A percentile compares a stretch with the other conserved stretches of the same genome.
Conservation (phyloP, 2,329 filamentous ascomycete genomes). For the Neoarthrinium moseri region DNA sequence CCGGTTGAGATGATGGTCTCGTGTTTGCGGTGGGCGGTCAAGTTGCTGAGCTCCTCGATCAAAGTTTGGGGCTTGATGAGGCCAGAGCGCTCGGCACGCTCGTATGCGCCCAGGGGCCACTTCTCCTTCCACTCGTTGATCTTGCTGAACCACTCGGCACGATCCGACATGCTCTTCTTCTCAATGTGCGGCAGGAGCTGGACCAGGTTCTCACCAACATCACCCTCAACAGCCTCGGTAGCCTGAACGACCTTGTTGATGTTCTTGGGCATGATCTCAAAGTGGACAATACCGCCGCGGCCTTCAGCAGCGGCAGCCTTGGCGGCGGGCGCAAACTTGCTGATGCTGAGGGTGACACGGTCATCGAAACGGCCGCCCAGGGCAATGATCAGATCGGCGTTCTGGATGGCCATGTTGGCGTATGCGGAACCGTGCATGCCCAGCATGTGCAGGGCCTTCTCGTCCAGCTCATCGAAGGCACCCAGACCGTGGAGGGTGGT, state of each 20-base stretch:
- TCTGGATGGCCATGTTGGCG: conserved; percentile 97
- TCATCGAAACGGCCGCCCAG: conserved; percentile 95
- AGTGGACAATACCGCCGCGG: conserved; percentile 93
- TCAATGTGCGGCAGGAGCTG: conserved; percentile 73
- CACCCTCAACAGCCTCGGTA: conserved; percentile 91
- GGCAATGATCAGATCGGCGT: conserved; percentile 93
- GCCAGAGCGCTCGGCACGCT: conserved; percentile 71
- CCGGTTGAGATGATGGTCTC: conserved; percentile 88
- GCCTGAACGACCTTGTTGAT: conserved; percentile 99
- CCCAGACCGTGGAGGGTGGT: conserved; percentile 94
- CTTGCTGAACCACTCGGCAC: conserved; percentile 84
- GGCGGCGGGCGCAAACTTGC: conserved; percentile 86
- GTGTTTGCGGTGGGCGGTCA: conserved; percentile 78
- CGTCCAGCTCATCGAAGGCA: conserved; percentile 87
- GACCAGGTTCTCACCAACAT: conserved; percentile 77
- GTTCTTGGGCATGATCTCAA: conserved; percentile 99
- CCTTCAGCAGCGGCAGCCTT: conserved; percentile 81
- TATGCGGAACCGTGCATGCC: conserved; percentile 98
- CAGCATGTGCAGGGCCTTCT: conserved; percentile 95
- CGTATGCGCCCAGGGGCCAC: conserved; percentile 82
- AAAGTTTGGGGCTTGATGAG: conserved; percentile 93
- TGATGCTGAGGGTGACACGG: conserved; percentile 79
- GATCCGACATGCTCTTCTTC: conserved; percentile 57
- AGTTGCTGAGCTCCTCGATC: conserved; percentile 84
- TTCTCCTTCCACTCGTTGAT: conserved; percentile 89